phyloP scores from a whole-genome alignment of 2,329 filamentous ascomycete genomes.

The Xylariaceae sp. region DNA sequence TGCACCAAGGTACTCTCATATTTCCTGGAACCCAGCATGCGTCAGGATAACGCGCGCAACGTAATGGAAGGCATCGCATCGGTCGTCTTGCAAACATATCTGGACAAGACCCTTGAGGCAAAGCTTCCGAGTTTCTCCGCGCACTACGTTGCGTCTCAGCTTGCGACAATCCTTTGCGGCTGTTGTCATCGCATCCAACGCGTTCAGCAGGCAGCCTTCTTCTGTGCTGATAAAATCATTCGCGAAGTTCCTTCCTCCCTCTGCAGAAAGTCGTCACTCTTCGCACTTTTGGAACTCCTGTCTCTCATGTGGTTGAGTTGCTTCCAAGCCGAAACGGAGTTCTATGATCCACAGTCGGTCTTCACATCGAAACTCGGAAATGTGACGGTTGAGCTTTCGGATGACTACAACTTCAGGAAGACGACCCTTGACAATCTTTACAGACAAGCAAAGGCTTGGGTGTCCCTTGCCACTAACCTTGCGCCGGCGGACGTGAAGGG shows the following conservation, averaged over 20 bases:
- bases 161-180: slow-evolving; percentile 76
- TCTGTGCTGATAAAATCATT: slow-evolving; percentile 81
- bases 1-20: slow-evolving; percentile 87
- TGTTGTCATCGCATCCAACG: slow-evolving; percentile 93
- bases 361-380: slow-evolving; percentile 73
- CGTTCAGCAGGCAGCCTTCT: slow-evolving; percentile 80
- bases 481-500: slow-evolving; percentile 94
- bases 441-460: slow-evolving; percentile 72
- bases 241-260: slow-evolving; percentile 79
- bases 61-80: slow-evolving; percentile 60
- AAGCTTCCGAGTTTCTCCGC: slow-evolving; percentile 76
- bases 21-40: slow-evolving; percentile 87
- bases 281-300: slow-evolving; percentile 84
- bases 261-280: slow-evolving; percentile 84
- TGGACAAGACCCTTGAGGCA: slow-evolving; percentile 68
- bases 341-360: slow-evolving; percentile 79
- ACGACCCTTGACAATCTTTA: slow-evolving; percentile 74
- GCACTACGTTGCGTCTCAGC: slow-evolving; percentile 80
- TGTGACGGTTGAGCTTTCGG: slow-evolving; percentile 84
- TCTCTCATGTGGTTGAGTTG: slow-evolving; percentile 95
- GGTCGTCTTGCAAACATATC: slow-evolving; percentile 73
- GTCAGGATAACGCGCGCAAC: slow-evolving; percentile 56
- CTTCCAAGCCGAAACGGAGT: slow-evolving; percentile 86
- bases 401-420: slow-evolving; percentile 79
- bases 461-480: slow-evolving; percentile 71